Evolutionary conservation across 768 basidiomycete genomes (phyloP).

Genomic region (Phaeotremella skinneri): DNA sequence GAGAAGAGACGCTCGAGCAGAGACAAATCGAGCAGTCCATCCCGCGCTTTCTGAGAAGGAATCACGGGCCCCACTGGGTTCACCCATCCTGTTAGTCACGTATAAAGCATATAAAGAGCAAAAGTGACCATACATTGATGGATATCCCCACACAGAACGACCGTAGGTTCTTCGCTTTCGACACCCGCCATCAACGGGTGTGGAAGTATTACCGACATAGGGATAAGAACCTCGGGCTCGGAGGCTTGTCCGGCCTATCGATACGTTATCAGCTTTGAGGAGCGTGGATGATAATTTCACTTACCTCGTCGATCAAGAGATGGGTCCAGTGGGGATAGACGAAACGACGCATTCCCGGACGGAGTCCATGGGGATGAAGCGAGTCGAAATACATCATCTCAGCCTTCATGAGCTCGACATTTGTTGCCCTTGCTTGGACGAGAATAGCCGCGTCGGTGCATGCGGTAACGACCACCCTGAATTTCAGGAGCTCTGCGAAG

Average conservation of each 20-base stretch:
- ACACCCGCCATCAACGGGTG: constrained; percentile 3
- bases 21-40: constrained; percentile 48
- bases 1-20: constrained; percentile 50
- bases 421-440: constrained; percentile 34
- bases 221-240: constrained; percentile 49
- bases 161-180: constrained; percentile 11
- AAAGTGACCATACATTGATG: constrained; percentile 48
- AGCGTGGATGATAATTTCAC: not conserved
- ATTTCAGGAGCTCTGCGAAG: constrained; percentile 34
- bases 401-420: constrained; percentile 39
- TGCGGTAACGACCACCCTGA: constrained; percentile 45
- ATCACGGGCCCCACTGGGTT: constrained; percentile 47
- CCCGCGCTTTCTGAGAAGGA: constrained; percentile 35
- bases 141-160: constrained; percentile 50
- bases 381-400: constrained; percentile 15
- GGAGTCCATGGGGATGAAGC: constrained; percentile 23
- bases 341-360: not conserved
- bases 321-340: constrained; percentile 49
- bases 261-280: not conserved
- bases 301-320: constrained; percentile 52
- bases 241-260: constrained; percentile 50
- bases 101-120: not conserved
- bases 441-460: constrained; percentile 48
- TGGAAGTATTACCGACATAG: constrained; percentile 40
- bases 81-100: not conserved